A percentile compares a stretch with the other conserved stretches of the same genome.
phyloP scores from a whole-genome alignment of 345 rosid species.

The Arabis alpina region DNA sequence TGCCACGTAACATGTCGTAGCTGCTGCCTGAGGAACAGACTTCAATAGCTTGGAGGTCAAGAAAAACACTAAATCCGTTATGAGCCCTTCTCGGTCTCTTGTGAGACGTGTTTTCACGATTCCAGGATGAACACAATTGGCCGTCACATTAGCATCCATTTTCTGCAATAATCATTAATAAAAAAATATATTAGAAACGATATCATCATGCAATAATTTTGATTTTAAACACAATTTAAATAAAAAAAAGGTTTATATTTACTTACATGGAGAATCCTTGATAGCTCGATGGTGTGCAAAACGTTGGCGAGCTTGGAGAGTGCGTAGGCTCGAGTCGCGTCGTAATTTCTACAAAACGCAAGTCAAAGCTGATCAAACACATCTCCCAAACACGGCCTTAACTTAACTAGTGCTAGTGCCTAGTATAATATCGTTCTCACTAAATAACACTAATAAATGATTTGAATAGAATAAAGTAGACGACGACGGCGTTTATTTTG shows the following conservation, averaged over 20 bases:
- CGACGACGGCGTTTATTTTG: conserved; percentile 45
- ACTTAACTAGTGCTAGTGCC: too few relatives aligned
- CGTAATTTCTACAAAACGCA: conserved; percentile 60
- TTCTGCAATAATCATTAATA: conserved; percentile 47
- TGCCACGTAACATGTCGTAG: conserved; percentile 90
- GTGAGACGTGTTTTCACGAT: conserved; percentile 89
- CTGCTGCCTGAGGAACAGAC: conserved; percentile 96
- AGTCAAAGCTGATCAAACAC: conserved; percentile 7
- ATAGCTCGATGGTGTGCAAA: conserved; percentile 82
- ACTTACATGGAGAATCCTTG: conserved; percentile 53
- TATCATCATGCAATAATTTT: not conserved
- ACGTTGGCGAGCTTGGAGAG: conserved; percentile 96
- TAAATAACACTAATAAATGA: not conserved
- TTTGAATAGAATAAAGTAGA: not conserved
- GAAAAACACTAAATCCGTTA: conserved; percentile 80
- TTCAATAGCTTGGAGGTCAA: conserved; percentile 81
- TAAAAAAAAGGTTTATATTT: too few relatives aligned
- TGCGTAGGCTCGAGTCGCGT: conserved; percentile 92
- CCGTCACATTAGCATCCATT: conserved; percentile 81
- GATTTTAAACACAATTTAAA: too few relatives aligned
- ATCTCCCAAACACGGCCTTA: not conserved
- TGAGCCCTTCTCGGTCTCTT: conserved; percentile 82
- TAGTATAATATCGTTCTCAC: not conserved
- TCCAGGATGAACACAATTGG: conserved; percentile 93
- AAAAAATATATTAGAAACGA: not conserved